Evolutionary conservation across 345 rosid genomes (phyloP).

Genomic region (Noccaea caerulescens): DNA sequence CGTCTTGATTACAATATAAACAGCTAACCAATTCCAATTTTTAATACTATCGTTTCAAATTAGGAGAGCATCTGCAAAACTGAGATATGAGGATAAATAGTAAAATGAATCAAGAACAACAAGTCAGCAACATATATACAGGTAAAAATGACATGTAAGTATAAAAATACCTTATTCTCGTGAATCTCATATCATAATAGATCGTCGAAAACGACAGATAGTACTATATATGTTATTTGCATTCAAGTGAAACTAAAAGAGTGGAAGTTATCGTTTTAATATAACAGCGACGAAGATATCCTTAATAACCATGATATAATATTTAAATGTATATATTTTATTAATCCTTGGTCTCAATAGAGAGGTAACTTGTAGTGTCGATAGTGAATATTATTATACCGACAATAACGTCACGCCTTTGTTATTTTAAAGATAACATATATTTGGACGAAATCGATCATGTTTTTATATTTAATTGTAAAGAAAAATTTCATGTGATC

Average conservation of each 20-base stretch:
- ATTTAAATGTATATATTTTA: constrained; percentile 18
- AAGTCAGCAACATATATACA: not conserved
- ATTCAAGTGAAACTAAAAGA: constrained; percentile 44
- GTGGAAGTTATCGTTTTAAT: constrained; percentile 39
- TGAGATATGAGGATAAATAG: not conserved
- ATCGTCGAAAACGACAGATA: constrained; percentile 34
- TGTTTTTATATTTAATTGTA: not conserved
- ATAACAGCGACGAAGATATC: constrained; percentile 38
- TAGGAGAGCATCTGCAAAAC: not conserved
- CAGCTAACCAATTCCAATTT: not conserved
- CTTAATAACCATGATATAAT: constrained; percentile 32
- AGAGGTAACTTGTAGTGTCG: constrained; percentile 46
- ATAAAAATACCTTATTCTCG: not conserved
- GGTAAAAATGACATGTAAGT: not conserved
- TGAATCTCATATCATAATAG: constrained; percentile 24
- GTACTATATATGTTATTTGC: constrained; percentile 30
- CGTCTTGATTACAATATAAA: not conserved
- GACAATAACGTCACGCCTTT: constrained; percentile 48
- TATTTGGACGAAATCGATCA: constrained; percentile 45
- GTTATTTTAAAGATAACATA: constrained; percentile 43
- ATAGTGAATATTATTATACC: constrained; percentile 45
- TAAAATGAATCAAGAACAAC: constrained; percentile 5
- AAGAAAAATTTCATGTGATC: constrained; percentile 37
- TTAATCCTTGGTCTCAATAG: constrained; percentile 40
- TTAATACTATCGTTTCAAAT: not conserved